Evolutionary conservation across 208 protist species (phyloP).

Genomic region (Leptomonas pyrrhocoris): DNA sequence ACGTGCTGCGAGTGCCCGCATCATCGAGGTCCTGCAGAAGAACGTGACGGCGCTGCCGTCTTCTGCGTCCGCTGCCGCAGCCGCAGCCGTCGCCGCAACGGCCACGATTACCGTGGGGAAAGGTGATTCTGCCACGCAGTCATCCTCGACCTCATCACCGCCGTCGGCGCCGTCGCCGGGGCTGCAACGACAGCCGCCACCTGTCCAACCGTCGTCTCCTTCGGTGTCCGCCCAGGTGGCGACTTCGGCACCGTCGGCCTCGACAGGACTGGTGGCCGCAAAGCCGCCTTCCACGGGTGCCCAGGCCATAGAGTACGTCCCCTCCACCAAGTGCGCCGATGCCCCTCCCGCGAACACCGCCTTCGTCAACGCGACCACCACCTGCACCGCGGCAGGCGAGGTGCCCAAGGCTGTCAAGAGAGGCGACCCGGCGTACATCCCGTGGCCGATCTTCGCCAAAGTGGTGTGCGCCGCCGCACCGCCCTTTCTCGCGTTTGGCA

Average conservation of each 20-base stretch:
- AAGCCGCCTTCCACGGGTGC: neutral
- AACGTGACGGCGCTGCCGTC: neutral
- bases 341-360: neutral
- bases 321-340: neutral
- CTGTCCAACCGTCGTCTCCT: too few relatives aligned
- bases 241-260: too few relatives aligned
- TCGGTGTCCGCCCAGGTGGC: too few relatives aligned
- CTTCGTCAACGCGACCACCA: neutral
- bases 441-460: slow-evolving; percentile 49
- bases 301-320: neutral
- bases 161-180: too few relatives aligned
- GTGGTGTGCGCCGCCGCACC: slow-evolving; percentile 54
- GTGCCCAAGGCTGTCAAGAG: slow-evolving; percentile 7
- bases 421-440: slow-evolving; percentile 39
- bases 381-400: slow-evolving; percentile 1
- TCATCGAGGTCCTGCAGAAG: slow-evolving; percentile 25
- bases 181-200: too few relatives aligned
- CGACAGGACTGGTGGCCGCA: neutral
- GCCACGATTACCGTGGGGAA: too few relatives aligned
- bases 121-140: too few relatives aligned
- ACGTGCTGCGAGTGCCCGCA: slow-evolving; percentile 19
- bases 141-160: too few relatives aligned
- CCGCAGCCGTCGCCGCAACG: neutral
- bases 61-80: neutral
- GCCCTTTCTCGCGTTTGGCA: slow-evolving; percentile 88